Base-by-base conservation (phyloP, 306 rosid species). In the Trichosanthes truncata region DNA sequence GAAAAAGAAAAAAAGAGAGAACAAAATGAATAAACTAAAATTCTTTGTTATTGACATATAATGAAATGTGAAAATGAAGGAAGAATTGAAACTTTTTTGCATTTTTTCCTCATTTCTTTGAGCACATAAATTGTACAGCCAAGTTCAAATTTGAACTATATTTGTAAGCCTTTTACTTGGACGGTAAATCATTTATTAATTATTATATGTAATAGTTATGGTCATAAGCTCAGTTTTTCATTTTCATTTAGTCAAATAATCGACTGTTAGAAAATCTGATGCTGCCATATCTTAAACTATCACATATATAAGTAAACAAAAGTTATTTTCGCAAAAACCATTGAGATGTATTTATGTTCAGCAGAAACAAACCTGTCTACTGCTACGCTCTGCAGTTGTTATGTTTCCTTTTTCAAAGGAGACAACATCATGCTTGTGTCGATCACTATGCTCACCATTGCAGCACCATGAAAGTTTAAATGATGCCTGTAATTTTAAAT, bases 321-420 rank as follows among this genome's bases (percentile, higher is more conserved):
- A 23, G 38, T 43, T 45, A 71, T 6, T 71, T 45, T 13, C 25
- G 41, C 23, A 33, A 73, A 12, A 73, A 10, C 60, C 21, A 31
- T n/a, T 17, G 26, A 7, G 14, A 26, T 49, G 61, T 31, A 26
- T 51, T 45, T 31, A 52, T 0, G 60, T 51, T 18, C 46, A 60
- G 71, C 67, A 81, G 76, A 76, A 75, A 26, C 63, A 79, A 85
- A 93, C 99, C 96, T 95, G 99, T 90, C 84, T 91, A 89, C 97
- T 95, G 83, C 97, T 95, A 80, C 96, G 97, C 87, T 89, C 94
- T 74, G 99, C 94, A 77, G 99, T 93, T 76, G 93, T 93, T 83
- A 95, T 95, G 81, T 95, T 93, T 85, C 99, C 97, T 85, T 84
- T 89, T 85, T 95, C 97, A 77, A 95, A 95, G 78, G 97, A 95